phyloP scores from a whole-genome alignment of 176 grass and related monocot species.

The Avena insularis region DNA sequence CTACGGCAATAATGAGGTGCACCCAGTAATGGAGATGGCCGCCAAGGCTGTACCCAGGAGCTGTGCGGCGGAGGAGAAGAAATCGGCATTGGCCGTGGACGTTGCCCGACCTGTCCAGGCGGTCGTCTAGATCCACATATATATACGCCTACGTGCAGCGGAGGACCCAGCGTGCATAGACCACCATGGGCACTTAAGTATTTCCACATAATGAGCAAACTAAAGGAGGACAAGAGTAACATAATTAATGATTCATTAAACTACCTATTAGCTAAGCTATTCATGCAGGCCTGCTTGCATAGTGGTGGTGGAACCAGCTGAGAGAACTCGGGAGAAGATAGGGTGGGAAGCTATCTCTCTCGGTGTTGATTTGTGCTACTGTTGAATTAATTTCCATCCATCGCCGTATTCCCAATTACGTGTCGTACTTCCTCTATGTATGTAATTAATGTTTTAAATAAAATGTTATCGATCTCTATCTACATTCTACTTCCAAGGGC shows the following conservation, averaged over 20 bases:
- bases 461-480: neutral
- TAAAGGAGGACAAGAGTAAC: slow-evolving; percentile 12
- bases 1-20: slow-evolving; percentile 36
- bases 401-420: neutral
- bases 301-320: neutral
- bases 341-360: neutral
- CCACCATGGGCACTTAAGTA: slow-evolving; percentile 2
- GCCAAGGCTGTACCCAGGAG: neutral
- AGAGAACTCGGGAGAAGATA: neutral
- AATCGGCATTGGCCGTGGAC: neutral
- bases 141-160: neutral
- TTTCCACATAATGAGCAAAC: neutral
- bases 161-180: neutral
- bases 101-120: slow-evolving; percentile 21
- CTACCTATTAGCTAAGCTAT: neutral
- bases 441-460: slow-evolving; percentile 26
- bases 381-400: slow-evolving; percentile 10
- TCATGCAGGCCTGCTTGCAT: neutral
- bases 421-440: neutral
- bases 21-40: slow-evolving; percentile 40
- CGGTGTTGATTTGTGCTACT: neutral
- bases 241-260: neutral
- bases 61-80: slow-evolving; percentile 13
- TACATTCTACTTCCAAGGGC: no score
- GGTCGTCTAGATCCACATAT: slow-evolving; percentile 19